Evolutionary conservation across 306 rosid species (phyloP).

Genomic region (Ceratonia siliqua): DNA sequence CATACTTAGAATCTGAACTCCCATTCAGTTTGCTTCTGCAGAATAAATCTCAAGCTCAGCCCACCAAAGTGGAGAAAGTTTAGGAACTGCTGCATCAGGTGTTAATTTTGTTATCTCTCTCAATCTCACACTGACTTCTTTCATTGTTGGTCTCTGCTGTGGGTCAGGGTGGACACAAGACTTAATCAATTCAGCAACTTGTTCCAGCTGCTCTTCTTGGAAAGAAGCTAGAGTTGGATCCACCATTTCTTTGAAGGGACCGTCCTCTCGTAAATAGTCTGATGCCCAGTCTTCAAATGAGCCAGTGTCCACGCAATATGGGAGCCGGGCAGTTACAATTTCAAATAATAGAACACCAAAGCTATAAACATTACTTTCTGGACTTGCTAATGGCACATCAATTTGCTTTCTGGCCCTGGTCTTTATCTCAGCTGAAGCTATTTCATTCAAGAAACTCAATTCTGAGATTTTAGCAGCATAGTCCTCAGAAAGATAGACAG

Average conservation of each 20-base stretch:
- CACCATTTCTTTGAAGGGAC: slow-evolving; percentile 53
- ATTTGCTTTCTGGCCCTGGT: slow-evolving; percentile 32
- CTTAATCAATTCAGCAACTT: slow-evolving; percentile 54
- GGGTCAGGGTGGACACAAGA: slow-evolving; percentile 58
- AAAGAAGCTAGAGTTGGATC: slow-evolving; percentile 75
- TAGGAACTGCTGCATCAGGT: slow-evolving; percentile 78
- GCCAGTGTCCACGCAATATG: slow-evolving; percentile 57
- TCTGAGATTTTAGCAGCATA: slow-evolving; percentile 82
- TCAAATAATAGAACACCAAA: slow-evolving; percentile 81
- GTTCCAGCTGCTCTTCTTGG: slow-evolving; percentile 61
- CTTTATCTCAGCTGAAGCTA: slow-evolving; percentile 40
- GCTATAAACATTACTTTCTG: slow-evolving; percentile 61
- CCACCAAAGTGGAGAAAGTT: slow-evolving; percentile 97
- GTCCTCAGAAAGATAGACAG: slow-evolving; percentile 75
- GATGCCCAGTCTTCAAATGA: slow-evolving; percentile 72
- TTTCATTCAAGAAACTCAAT: slow-evolving; percentile 59
- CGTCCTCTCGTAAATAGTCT: slow-evolving; percentile 53
- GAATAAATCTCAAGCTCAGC: slow-evolving; percentile 93
- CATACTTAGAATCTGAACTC: slow-evolving; percentile 37
- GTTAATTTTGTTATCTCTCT: slow-evolving; percentile 74
- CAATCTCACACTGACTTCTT: slow-evolving; percentile 59
- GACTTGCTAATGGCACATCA: slow-evolving; percentile 38
- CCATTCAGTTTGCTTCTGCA: slow-evolving; percentile 52
- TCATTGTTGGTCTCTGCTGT: slow-evolving; percentile 61
- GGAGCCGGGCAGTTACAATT: slow-evolving; percentile 74